Percentiles rank a stretch among this genome's conserved stretches.
These are phyloP conservation scores for Dissophora ornata DNA, from an alignment of 192 early-diverging fungal genomes.

Conservation along the genomic window DNA sequence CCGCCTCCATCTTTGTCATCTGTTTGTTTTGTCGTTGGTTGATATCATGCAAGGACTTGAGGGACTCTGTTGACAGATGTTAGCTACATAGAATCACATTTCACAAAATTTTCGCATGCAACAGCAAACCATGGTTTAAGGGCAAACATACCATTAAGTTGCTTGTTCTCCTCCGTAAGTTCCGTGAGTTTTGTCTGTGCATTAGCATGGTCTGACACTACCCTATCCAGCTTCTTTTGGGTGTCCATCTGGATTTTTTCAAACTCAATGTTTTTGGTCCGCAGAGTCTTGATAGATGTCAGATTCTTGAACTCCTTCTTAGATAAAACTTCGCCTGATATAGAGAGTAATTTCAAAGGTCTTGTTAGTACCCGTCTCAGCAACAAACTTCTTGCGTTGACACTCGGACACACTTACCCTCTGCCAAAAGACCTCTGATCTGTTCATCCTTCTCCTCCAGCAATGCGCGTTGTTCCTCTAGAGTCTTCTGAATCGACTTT, in stretches of 20 bases:
- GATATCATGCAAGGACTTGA: constrained; percentile 24
- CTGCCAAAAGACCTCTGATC: constrained; percentile 57
- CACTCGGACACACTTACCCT: constrained; percentile 58
- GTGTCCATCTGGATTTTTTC: constrained; percentile 65
- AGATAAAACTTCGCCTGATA: constrained; percentile 79
- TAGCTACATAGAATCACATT: too few species aligned
- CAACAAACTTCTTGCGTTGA: too few species aligned
- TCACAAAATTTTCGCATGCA: too few species aligned
- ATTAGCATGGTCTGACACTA: constrained; percentile 58
- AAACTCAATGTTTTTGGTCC: constrained; percentile 68
- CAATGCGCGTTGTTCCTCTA: constrained; percentile 56
- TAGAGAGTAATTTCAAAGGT: constrained; percentile 16
- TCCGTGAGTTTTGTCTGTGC: constrained; percentile 55
- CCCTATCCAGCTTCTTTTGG: constrained; percentile 66
- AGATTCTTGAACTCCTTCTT: constrained; percentile 79
- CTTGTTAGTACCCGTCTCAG: too few species aligned
- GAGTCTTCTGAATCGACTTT: constrained; percentile 52
- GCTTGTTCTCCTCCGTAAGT: constrained; percentile 55
- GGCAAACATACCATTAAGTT: constrained; percentile 34
- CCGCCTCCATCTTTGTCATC: constrained; percentile 20
- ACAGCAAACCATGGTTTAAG: neutral
- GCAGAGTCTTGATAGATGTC: constrained; percentile 79
- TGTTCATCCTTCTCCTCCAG: constrained; percentile 60
- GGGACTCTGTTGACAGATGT: too few species aligned
- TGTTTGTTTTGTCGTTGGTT: constrained; percentile 44